Evolutionary conservation across 768 basidiomycete species (phyloP).

Genomic region (Calocera cornea): DNA sequence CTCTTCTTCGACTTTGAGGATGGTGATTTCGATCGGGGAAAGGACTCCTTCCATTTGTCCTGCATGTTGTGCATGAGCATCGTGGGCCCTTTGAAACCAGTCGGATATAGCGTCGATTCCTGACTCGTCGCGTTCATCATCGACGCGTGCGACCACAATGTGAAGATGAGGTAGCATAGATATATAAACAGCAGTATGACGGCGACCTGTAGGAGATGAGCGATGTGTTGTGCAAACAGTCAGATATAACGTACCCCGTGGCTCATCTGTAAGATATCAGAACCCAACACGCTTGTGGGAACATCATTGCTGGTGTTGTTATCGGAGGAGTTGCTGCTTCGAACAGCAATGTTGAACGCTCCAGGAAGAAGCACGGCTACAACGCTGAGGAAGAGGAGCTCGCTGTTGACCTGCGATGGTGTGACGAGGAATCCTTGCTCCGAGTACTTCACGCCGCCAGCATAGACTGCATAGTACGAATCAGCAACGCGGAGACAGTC

Average conservation of each 20-base stretch:
- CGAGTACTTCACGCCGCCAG: slow-evolving; percentile 67
- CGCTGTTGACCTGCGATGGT: slow-evolving; percentile 61
- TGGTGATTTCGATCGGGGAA: neutral
- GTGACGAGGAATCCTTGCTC: slow-evolving; percentile 70
- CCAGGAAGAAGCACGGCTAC: slow-evolving; percentile 60
- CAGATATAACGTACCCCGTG: slow-evolving; percentile 40
- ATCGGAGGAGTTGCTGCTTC: neutral
- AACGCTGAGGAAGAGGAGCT: slow-evolving; percentile 63
- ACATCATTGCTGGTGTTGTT: slow-evolving; percentile 14
- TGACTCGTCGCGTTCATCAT: neutral
- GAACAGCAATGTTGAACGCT: neutral
- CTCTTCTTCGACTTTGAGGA: no score
- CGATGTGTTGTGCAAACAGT: neutral
- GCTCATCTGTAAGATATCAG: slow-evolving; percentile 53
- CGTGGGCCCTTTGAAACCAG: neutral
- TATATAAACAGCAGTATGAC: slow-evolving; percentile 52
- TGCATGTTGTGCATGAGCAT: neutral
- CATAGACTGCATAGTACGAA: slow-evolving; percentile 38
- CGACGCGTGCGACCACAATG: slow-evolving; percentile 55
- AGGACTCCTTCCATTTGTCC: neutral
- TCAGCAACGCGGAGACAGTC: neutral
- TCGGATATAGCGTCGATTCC: neutral
- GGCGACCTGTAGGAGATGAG: slow-evolving; percentile 38
- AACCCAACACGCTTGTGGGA: slow-evolving; percentile 26
- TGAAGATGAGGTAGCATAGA: slow-evolving; percentile 59